Conservation (phyloP, 176 grass and related monocot genomes). For the Oryza rufipogon region DNA sequence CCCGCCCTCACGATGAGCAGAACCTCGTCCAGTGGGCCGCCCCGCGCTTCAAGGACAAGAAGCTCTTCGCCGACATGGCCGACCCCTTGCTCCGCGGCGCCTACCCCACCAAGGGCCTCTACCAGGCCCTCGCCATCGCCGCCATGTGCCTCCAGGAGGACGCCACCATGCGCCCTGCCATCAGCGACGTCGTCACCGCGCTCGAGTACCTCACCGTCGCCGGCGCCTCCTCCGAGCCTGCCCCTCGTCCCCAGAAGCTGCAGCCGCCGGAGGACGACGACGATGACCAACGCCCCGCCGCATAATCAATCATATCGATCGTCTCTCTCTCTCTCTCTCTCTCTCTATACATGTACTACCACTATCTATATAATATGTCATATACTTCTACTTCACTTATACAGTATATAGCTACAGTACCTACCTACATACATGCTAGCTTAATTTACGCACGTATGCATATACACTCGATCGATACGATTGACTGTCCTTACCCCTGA, state of each 20-base stretch:
- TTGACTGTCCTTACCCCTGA: too few relatives aligned
- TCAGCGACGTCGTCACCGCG: conserved; percentile 55
- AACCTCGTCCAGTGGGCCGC: conserved; percentile 49
- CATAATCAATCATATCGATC: not conserved
- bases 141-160: conserved; percentile 67
- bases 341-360: too few relatives aligned
- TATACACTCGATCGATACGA: too few relatives aligned
- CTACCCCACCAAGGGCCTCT: conserved; percentile 52
- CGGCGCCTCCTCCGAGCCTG: not conserved
- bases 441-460: too few relatives aligned
- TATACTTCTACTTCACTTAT: too few relatives aligned
- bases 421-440: too few relatives aligned
- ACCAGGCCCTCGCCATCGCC: conserved; percentile 58
- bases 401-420: too few relatives aligned
- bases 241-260: not conserved
- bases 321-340: too few relatives aligned
- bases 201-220: conserved; percentile 56
- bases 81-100: conserved; percentile 37
- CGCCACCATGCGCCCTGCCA: conserved; percentile 48
- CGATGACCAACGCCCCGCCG: not conserved
- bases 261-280: not conserved
- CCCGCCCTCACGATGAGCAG: conserved; percentile 20
- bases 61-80: conserved; percentile 42
- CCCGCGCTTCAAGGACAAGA: conserved; percentile 54
- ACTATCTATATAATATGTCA: too few relatives aligned